Conservation (phyloP, 305 asterid genomes). For the Fraxinus dipetala region DNA sequence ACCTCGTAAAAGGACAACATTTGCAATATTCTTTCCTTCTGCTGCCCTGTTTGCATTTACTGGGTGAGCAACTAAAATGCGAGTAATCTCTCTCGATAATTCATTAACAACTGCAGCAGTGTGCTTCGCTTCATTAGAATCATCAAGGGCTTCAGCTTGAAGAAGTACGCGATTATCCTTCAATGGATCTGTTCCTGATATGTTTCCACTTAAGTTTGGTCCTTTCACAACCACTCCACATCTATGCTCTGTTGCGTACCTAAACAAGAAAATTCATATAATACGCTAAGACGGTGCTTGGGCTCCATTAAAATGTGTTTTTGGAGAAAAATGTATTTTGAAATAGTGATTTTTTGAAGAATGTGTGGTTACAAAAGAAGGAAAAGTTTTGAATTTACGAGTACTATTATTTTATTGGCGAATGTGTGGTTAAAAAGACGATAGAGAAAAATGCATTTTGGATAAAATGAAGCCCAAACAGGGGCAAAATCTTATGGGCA, state of each 20-base stretch:
- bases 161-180: slow-evolving; percentile 83
- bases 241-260: slow-evolving; percentile 98
- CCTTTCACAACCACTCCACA: slow-evolving; percentile 99
- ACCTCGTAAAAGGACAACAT: slow-evolving; percentile 82
- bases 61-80: slow-evolving; percentile 72
- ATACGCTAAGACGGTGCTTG: neutral
- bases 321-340: no score
- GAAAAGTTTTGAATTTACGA: no score
- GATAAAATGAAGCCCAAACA: no score
- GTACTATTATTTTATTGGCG: no score
- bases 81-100: slow-evolving; percentile 75
- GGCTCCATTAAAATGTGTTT: no score
- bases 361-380: no score
- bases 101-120: slow-evolving; percentile 83
- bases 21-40: slow-evolving; percentile 83
- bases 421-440: no score
- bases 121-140: slow-evolving; percentile 75
- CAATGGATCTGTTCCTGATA: slow-evolving; percentile 93
- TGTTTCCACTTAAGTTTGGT: slow-evolving; percentile 88
- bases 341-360: no score
- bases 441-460: no score
- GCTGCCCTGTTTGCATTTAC: slow-evolving; percentile 64
- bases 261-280: slow-evolving; percentile 24
- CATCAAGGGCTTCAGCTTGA: slow-evolving; percentile 80
- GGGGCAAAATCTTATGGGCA: neutral